A percentile compares a stretch with the other conserved stretches of the same genome.
phyloP scores from a whole-genome alignment of 2,329 filamentous ascomycete genomes.

The Emergomyces pasteurianus region DNA sequence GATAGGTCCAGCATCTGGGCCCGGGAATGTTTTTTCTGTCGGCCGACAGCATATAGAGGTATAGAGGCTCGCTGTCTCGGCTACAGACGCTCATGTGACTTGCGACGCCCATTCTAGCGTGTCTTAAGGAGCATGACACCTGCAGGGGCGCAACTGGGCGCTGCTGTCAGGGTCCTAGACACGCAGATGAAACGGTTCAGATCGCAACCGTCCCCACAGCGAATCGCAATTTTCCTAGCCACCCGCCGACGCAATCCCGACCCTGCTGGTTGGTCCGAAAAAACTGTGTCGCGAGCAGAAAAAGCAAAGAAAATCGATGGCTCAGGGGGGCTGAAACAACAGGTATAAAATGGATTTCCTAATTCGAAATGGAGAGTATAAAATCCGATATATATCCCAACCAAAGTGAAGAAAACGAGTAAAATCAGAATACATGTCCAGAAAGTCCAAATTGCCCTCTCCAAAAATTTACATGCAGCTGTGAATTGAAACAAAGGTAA shows the following conservation, averaged over 20 bases:
- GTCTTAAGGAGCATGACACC: not conserved
- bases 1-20: not conserved
- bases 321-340: not conserved
- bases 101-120: not conserved
- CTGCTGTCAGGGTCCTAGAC: not conserved
- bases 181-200: not conserved
- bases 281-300: not conserved
- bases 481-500: not conserved
- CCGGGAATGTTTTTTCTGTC: not conserved
- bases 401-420: not conserved
- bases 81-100: not conserved
- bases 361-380: not conserved
- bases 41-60: not conserved
- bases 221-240: not conserved
- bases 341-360: not conserved
- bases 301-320: not conserved
- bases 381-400: not conserved
- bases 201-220: not conserved
- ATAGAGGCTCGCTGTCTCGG: not conserved
- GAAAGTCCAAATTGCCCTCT: constrained; percentile 3
- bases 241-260: not conserved
- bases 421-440: constrained; percentile 7
- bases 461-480: not conserved
- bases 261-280: not conserved
- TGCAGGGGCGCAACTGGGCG: not conserved